Conservation (phyloP, 345 rosid genomes). For the Conringia planisiliqua region DNA sequence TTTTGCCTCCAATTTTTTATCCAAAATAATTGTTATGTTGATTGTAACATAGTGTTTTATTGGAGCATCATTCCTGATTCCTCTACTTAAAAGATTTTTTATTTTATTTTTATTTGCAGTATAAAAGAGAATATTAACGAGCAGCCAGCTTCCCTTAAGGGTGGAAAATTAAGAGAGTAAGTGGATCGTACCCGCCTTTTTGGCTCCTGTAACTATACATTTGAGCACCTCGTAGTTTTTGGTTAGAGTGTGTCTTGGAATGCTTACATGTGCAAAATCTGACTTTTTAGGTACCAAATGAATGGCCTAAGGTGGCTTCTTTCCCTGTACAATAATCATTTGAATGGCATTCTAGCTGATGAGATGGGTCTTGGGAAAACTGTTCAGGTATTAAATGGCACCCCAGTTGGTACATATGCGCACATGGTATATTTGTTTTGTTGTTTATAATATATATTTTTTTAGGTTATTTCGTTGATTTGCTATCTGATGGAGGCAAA, state of each 20-base stretch:
- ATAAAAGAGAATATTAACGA: slow-evolving; percentile 78
- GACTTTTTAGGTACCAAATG: slow-evolving; percentile 79
- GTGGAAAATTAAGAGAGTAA: slow-evolving; percentile 94
- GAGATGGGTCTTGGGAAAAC: slow-evolving; percentile 99
- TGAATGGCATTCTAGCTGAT: slow-evolving; percentile 95
- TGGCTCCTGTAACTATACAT: not conserved
- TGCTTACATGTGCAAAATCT: slow-evolving; percentile 20
- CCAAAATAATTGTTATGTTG: not conserved
- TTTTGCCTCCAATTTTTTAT: not conserved
- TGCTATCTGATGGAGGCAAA: slow-evolving; percentile 90
- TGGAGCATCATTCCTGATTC: not conserved
- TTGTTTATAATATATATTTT: not conserved
- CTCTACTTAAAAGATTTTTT: not conserved
- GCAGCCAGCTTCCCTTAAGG: slow-evolving; percentile 66
- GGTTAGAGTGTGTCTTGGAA: not conserved
- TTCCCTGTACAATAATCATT: slow-evolving; percentile 80
- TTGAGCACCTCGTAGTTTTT: not conserved
- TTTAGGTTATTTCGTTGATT: slow-evolving; percentile 73
- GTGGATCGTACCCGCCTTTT: slow-evolving; percentile 29
- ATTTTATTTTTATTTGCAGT: slow-evolving; percentile 42
- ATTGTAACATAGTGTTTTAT: not conserved
- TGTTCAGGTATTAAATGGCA: slow-evolving; percentile 57
- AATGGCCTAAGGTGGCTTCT: slow-evolving; percentile 91
- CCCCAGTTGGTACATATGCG: not conserved
- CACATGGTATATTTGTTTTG: not conserved